A percentile compares a stretch with the other conserved stretches of the same genome.
phyloP scores from a whole-genome alignment of 1,284 basidiomycete species.

The Puccinia coronata region DNA sequence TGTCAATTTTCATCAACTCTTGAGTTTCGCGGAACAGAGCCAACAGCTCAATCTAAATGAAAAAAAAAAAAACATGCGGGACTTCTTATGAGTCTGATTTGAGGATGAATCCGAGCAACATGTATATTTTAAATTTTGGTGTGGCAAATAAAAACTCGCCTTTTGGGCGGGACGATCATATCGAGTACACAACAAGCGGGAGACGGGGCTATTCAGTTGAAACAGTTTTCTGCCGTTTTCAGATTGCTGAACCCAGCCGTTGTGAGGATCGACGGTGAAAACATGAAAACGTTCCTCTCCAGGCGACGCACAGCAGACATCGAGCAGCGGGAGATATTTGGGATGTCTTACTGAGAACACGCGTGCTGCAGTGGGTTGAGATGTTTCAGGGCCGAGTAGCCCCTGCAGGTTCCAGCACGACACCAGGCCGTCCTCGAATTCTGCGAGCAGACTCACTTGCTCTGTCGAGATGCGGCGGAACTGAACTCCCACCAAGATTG shows the following conservation, averaged over 20 bases:
- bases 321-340: background rate
- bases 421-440: constrained; percentile 5
- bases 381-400: background rate
- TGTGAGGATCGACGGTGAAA: background rate
- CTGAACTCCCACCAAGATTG: constrained; percentile 3
- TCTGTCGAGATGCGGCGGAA: background rate
- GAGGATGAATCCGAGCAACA: background rate
- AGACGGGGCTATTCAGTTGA: background rate
- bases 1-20: constrained; percentile 2
- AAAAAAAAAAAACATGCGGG: background rate
- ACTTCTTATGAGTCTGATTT: too few relatives aligned
- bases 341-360: background rate
- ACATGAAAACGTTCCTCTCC: constrained; percentile 1
- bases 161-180: background rate
- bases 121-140: background rate
- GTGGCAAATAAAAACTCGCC: background rate
- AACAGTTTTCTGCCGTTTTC: background rate
- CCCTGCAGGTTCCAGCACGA: constrained; percentile 1
- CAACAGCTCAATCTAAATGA: constrained; percentile 20
- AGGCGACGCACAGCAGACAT: background rate
- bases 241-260: background rate
- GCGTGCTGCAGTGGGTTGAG: background rate
- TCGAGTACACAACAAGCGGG: constrained; percentile 1
- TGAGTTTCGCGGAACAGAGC: constrained; percentile 8
- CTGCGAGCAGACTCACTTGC: background rate